Percentiles rank a stretch among this genome's conserved stretches.
Conservation (phyloP, 2,329 filamentous ascomycete species). For the Basipetospora sp. region DNA sequence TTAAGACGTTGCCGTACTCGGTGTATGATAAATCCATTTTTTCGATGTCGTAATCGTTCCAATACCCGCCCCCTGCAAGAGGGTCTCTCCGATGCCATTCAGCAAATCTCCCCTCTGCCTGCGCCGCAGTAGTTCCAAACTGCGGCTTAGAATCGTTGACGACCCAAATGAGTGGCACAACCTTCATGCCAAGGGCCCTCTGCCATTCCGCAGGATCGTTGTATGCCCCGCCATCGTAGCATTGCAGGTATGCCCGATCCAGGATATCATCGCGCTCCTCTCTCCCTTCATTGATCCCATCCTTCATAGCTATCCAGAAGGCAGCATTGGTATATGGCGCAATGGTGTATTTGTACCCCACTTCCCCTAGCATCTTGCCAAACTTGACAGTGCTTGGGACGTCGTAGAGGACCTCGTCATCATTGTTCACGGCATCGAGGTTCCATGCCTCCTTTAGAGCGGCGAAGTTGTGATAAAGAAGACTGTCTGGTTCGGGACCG, state of each 20-base stretch:
- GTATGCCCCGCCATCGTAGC: constrained; percentile 28
- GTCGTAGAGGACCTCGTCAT: constrained; percentile 30
- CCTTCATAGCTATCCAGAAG: constrained; percentile 22
- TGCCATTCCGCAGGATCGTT: constrained; percentile 27
- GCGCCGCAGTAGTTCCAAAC: constrained; percentile 22
- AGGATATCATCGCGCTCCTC: constrained; percentile 13
- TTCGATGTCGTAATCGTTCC: constrained; percentile 33
- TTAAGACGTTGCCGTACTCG: constrained; percentile 17
- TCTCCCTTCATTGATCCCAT: constrained; percentile 16
- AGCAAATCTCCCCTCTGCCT: constrained; percentile 21
- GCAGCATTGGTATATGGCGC: constrained; percentile 25
- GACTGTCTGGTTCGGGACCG: constrained; percentile 19
- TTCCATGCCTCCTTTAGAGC: constrained; percentile 25
- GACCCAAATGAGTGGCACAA: constrained; percentile 30
- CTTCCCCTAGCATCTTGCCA: constrained; percentile 24
- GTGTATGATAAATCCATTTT: constrained; percentile 25
- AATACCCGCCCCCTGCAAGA: constrained; percentile 27
- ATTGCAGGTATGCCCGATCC: constrained; percentile 28
- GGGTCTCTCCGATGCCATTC: constrained; percentile 17
- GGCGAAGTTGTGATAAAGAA: constrained; percentile 24
- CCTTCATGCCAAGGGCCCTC: constrained; percentile 21
- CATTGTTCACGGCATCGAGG: constrained; percentile 31
- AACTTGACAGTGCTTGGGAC: constrained; percentile 26
- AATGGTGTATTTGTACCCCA: constrained; percentile 28
- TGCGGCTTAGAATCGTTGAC: constrained; percentile 30